Base-by-base conservation (phyloP, 2,329 filamentous ascomycete species). In the Diaporthe longicolla region DNA sequence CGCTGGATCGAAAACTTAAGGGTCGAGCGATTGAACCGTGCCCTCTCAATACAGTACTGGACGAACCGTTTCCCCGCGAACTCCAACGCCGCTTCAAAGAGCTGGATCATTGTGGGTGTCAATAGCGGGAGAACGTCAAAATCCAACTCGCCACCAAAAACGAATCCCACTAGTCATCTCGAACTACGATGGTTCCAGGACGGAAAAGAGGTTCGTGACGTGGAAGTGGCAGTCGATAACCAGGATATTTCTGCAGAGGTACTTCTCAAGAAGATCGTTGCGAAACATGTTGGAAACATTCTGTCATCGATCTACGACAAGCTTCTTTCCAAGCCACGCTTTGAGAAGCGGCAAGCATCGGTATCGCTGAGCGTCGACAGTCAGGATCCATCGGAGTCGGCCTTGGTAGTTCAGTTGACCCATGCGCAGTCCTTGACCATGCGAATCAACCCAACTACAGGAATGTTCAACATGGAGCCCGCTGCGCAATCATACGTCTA, bases 1-100 rank as follows among this genome's bases (percentile, higher is more conserved):
- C 90, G 91, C 43, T 98, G 97, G 96, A 91, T 92, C 43, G 92
- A 94, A 72, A 92, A 92, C 45, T 82, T 98, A 59, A 91, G 90
- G 78, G 89, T 97, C 21, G 94, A 98, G 80, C 88, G 92, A 37
- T 87, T 98, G 50, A 94, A 97, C 81, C 90, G 97, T 75, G 93
- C 93, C 37, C 85, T 99, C 73, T 91, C 95, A 13, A 89, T 99
- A 45, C 95, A 98, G 79, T 99, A 99, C 83, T 99, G 97, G 97
- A 87, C 90, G 21, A 89, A 90, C 68, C 90, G 92, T 78, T 87
- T 89, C 73, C 80, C 82, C 29, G 85, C 85, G 54, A 90, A 90
- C 0, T 87, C 89, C 9, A 72, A 70, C n/a, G 43, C 68, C n/a
- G 69, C 37, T 4, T 48, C 71, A 4, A 98, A 97, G 85, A 97